These are phyloP conservation scores for Clohesyomyces aquaticus DNA, from an alignment of 495 filamentous ascomycete species.

Conservation along the genomic window DNA sequence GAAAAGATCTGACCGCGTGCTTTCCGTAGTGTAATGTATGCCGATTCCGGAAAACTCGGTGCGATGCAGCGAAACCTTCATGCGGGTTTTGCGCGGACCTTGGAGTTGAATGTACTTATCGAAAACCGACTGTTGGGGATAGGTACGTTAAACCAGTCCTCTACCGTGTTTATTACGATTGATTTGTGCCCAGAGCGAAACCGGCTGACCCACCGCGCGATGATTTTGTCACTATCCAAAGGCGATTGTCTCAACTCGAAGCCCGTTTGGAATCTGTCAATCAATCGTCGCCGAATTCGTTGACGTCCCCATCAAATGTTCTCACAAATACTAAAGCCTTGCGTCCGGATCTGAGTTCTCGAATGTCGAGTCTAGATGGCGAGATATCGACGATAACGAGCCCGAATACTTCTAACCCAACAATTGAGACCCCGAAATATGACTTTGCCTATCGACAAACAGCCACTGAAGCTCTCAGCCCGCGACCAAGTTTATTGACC, in stretches of 20 bases:
- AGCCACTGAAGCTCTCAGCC: constrained; percentile 30
- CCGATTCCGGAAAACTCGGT: constrained; percentile 74
- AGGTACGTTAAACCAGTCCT: constrained; percentile 18
- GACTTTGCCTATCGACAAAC: constrained; percentile 37
- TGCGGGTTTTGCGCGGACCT: constrained; percentile 77
- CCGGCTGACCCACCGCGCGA: constrained; percentile 10
- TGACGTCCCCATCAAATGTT: constrained; percentile 10
- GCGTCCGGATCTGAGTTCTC: constrained; percentile 4
- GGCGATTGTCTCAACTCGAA: constrained; percentile 27
- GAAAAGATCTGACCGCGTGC: not conserved
- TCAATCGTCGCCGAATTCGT: constrained; percentile 21
- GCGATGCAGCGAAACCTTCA: constrained; percentile 74
- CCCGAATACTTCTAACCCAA: not conserved
- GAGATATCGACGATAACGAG: not conserved
- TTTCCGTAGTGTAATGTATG: constrained; percentile 71
- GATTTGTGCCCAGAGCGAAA: constrained; percentile 14
- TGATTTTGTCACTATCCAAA: constrained; percentile 17
- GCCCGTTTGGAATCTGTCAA: constrained; percentile 19
- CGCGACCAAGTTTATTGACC: constrained; percentile 28
- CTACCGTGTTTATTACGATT: constrained; percentile 1
- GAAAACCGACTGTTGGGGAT: constrained; percentile 57
- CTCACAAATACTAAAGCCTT: constrained; percentile 9
- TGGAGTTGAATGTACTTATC: constrained; percentile 74
- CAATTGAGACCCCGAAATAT: constrained; percentile 19
- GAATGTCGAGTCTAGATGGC: constrained; percentile 23